Conservation (phyloP, 225 moss, liverwort and hornwort genomes). For the Antitrichia curtipendula region DNA sequence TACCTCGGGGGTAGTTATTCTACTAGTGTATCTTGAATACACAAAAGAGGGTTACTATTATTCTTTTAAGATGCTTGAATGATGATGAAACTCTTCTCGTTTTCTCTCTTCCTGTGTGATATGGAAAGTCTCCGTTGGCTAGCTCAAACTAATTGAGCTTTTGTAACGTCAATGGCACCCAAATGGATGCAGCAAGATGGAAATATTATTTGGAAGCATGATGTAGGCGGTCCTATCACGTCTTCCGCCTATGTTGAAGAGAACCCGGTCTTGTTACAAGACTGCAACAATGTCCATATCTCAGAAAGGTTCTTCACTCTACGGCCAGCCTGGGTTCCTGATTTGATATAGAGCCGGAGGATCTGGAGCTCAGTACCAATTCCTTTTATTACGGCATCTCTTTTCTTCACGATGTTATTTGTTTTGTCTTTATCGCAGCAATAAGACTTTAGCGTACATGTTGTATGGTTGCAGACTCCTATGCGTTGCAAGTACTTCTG, state of each 20-base stretch:
- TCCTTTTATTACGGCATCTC: not conserved
- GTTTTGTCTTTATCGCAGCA: not conserved
- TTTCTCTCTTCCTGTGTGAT: not conserved
- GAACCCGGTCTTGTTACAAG: not conserved
- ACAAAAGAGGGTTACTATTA: not conserved
- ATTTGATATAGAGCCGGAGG: not conserved
- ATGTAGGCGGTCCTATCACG: slow-evolving; percentile 19
- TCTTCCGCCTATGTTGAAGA: slow-evolving; percentile 26
- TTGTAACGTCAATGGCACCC: not conserved
- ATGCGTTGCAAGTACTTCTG: slow-evolving; percentile 14
- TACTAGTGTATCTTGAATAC: not conserved
- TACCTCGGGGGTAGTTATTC: not conserved
- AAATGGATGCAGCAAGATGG: slow-evolving; percentile 16
- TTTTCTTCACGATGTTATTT: not conserved
- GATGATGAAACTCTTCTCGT: not conserved
- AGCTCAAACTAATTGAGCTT: not conserved
- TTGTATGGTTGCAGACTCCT: slow-evolving; percentile 5
- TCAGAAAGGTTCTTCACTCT: slow-evolving; percentile 5
- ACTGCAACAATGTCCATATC: not conserved
- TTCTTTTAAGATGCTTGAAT: not conserved
- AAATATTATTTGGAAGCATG: slow-evolving; percentile 14
- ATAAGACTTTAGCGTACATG: not conserved
- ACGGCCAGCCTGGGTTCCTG: not conserved
- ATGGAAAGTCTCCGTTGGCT: not conserved
- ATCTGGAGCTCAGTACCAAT: not conserved